phyloP scores from a whole-genome alignment of 495 filamentous ascomycete species.

The Staphylotrichum longicolle region DNA sequence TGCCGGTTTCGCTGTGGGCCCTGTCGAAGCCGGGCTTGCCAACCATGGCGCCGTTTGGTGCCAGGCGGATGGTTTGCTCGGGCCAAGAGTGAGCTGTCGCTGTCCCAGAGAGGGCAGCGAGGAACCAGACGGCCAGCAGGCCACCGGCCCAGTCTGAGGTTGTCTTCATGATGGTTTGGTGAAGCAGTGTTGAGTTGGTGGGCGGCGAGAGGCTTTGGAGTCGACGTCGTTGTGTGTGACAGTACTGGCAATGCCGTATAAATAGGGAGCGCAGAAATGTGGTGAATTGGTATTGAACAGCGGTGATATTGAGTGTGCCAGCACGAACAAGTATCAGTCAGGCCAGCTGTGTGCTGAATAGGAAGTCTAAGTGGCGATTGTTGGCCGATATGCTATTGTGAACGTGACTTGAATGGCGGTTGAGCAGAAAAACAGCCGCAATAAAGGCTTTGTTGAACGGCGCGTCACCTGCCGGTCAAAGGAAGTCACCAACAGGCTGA shows the following conservation, averaged over 20 bases:
- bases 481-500: background rate
- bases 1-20: conserved; percentile 49
- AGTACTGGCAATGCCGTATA: background rate
- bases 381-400: conserved; percentile 4
- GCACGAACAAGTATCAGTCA: conserved; percentile 16
- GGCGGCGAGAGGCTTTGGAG: background rate
- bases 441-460: background rate
- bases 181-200: background rate
- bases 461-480: too few species aligned
- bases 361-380: background rate
- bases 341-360: conserved; percentile 20
- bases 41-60: conserved; percentile 68
- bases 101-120: conserved; percentile 37
- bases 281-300: conserved; percentile 11
- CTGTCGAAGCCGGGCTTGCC: conserved; percentile 67
- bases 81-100: conserved; percentile 72
- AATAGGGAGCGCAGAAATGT: background rate
- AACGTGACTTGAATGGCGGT: conserved; percentile 1
- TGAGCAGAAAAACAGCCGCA: background rate
- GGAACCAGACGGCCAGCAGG: conserved; percentile 30
- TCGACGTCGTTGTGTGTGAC: background rate
- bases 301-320: conserved; percentile 15
- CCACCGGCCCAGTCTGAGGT: background rate
- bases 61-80: conserved; percentile 67
- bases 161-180: conserved; percentile 10